These are phyloP conservation scores for Xerocomellus amylosporus DNA, from an alignment of 768 basidiomycete genomes.

Conservation along the genomic window DNA sequence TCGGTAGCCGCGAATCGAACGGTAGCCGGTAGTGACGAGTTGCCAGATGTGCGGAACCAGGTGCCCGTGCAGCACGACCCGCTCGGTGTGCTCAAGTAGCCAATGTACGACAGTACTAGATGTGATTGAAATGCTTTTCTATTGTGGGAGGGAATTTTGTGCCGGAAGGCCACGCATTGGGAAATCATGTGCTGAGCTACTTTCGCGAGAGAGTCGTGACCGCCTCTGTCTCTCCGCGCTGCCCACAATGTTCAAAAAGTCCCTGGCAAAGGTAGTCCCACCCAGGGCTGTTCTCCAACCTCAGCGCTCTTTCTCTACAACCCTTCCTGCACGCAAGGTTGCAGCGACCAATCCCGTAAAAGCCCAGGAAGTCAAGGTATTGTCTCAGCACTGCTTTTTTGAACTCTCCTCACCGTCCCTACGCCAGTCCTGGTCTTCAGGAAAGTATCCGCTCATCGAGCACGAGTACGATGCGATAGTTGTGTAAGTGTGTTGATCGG, in stretches of 20 bases:
- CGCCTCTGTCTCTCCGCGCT: constrained; percentile 8
- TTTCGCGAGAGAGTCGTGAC: constrained; percentile 15
- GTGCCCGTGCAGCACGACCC: constrained; percentile 27
- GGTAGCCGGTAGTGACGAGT: neutral
- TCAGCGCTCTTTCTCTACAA: constrained; percentile 63
- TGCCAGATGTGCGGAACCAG: constrained; percentile 11
- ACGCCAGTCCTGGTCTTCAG: constrained; percentile 68
- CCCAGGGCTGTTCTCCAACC: constrained; percentile 46
- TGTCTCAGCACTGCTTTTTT: constrained; percentile 8
- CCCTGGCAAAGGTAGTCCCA: constrained; percentile 39
- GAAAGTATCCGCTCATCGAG: constrained; percentile 95
- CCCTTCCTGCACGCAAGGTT: constrained; percentile 56
- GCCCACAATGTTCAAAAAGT: constrained; percentile 61
- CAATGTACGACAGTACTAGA: neutral
- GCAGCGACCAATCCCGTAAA: constrained; percentile 72
- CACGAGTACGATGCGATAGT: constrained; percentile 99
- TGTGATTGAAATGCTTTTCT: neutral
- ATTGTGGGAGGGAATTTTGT: neutral
- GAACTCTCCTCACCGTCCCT: constrained; percentile 1
- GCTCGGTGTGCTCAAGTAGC: constrained; percentile 29
- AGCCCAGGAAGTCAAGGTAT: constrained; percentile 80
- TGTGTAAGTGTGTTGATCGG: constrained; percentile 63
- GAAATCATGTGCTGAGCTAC: constrained; percentile 20
- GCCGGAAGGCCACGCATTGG: constrained; percentile 13
- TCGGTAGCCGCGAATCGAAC: neutral